Percentiles rank a stretch among this genome's conserved stretches.
phyloP scores from a whole-genome alignment of 1,139 yeast genomes.

The Diutina siamensis region DNA sequence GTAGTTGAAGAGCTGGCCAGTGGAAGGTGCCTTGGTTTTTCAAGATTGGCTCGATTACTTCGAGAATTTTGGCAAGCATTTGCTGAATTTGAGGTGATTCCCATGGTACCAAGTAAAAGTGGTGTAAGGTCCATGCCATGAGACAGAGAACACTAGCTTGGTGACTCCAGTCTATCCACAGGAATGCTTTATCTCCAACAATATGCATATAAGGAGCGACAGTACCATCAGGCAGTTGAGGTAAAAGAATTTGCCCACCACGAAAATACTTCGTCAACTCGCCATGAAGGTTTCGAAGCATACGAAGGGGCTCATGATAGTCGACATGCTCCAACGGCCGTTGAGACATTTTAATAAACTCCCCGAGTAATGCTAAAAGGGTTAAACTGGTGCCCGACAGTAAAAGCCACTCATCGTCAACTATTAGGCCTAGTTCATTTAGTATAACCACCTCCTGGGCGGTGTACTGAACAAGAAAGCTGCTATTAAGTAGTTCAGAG shows the following conservation, averaged over 20 bases:
- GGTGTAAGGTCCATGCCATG: not conserved
- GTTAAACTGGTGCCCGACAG: not conserved
- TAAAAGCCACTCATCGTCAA: not conserved
- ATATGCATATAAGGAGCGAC: not conserved
- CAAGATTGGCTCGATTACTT: not conserved
- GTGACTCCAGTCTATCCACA: not conserved
- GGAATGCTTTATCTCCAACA: not conserved
- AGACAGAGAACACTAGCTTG: not conserved
- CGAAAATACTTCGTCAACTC: not conserved
- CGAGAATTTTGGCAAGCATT: not conserved
- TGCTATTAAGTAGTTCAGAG: not conserved
- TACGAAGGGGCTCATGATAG: not conserved
- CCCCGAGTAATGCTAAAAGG: not conserved
- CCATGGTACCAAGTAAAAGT: not conserved
- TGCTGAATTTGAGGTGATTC: not conserved
- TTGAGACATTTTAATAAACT: not conserved
- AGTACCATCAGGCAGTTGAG: not conserved
- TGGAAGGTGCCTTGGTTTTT: not conserved
- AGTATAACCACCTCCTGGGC: not conserved
- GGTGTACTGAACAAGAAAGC: not conserved
- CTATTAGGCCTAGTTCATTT: not conserved
- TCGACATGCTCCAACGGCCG: not conserved
- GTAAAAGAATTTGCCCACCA: not conserved
- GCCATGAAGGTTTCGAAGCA: not conserved
- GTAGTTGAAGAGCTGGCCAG: not conserved